Percentiles rank a stretch among this genome's conserved stretches.
These are phyloP conservation scores for Wolfiporia cocos DNA, from an alignment of 1,284 basidiomycete genomes.

Conservation along the genomic window DNA sequence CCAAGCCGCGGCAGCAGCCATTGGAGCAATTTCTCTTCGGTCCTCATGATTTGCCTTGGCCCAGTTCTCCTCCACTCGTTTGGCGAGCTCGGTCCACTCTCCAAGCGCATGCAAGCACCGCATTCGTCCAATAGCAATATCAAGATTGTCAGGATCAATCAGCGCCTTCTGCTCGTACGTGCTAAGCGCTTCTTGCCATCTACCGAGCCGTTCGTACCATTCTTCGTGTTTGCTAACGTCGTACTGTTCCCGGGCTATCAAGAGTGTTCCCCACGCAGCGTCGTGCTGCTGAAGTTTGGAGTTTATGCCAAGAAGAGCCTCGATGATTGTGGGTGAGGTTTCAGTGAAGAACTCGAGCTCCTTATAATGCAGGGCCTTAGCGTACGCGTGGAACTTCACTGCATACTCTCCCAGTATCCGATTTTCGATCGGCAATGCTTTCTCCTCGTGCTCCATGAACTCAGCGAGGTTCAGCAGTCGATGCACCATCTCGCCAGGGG, in stretches of 20 bases:
- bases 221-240: constrained; percentile 89
- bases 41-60: constrained; percentile 79
- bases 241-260: constrained; percentile 81
- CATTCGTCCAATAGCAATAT: constrained; percentile 85
- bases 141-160: constrained; percentile 64
- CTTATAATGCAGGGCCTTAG: constrained; percentile 98
- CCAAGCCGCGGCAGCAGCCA: constrained; percentile 98
- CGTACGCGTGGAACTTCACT: constrained; percentile 91
- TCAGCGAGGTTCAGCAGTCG: constrained; percentile 94
- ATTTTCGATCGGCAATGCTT: constrained; percentile 91
- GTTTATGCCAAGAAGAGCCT: constrained; percentile 96
- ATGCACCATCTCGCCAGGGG: constrained; percentile 92
- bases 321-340: constrained; percentile 83
- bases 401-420: constrained; percentile 93
- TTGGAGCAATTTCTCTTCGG: constrained; percentile 88
- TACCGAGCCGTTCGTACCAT: constrained; percentile 96
- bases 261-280: constrained; percentile 91
- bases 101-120: constrained; percentile 96
- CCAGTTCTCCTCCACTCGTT: constrained; percentile 90
- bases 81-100: constrained; percentile 93
- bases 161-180: constrained; percentile 83
- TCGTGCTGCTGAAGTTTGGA: constrained; percentile 96
- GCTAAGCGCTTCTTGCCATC: constrained; percentile 92
- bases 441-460: constrained; percentile 99
- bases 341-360: constrained; percentile 97